Conservation (phyloP, 2,329 filamentous ascomycete species). For the Anthostomella pinea region DNA sequence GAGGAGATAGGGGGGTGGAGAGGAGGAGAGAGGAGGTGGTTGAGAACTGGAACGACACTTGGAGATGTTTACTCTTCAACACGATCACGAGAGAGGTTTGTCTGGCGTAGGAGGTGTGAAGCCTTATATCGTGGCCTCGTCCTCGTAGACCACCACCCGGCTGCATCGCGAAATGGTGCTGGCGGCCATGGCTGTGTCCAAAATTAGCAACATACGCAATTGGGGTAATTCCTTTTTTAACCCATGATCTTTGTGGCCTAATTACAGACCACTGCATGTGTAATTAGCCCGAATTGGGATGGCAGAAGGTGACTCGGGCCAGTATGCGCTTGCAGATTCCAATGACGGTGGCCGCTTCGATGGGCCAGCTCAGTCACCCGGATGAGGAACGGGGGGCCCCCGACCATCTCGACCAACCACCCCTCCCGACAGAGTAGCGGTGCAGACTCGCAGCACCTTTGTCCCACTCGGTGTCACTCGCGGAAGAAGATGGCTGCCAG, state of each 20-base stretch:
- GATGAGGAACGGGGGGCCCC: constrained; percentile 21
- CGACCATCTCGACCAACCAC: constrained; percentile 29
- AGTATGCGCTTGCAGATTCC: constrained; percentile 47
- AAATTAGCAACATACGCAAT: constrained; percentile 38
- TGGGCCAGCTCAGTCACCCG: constrained; percentile 26
- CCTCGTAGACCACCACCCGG: constrained; percentile 37
- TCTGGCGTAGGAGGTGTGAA: constrained; percentile 45
- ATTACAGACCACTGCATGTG: constrained; percentile 33
- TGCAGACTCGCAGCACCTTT: constrained; percentile 25
- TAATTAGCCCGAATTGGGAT: constrained; percentile 31
- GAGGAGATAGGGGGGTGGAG: constrained; percentile 31
- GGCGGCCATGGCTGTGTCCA: constrained; percentile 38
- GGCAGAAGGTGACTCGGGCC: constrained; percentile 27
- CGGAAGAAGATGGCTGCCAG: constrained; percentile 31
- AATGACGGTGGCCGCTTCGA: constrained; percentile 38
- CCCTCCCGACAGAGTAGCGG: constrained; percentile 28
- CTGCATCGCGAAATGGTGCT: constrained; percentile 29
- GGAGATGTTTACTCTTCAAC: constrained; percentile 43
- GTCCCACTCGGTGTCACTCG: constrained; percentile 33
- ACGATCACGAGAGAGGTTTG: constrained; percentile 41
- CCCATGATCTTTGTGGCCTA: constrained; percentile 31
- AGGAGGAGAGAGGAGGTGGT: constrained; percentile 36
- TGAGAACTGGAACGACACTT: constrained; percentile 50
- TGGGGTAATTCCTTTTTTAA: constrained; percentile 41
- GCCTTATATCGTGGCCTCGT: constrained; percentile 57